These are phyloP conservation scores for Panicum virgatum DNA, from an alignment of 202 grass and related monocot genomes.

Conservation along the genomic window DNA sequence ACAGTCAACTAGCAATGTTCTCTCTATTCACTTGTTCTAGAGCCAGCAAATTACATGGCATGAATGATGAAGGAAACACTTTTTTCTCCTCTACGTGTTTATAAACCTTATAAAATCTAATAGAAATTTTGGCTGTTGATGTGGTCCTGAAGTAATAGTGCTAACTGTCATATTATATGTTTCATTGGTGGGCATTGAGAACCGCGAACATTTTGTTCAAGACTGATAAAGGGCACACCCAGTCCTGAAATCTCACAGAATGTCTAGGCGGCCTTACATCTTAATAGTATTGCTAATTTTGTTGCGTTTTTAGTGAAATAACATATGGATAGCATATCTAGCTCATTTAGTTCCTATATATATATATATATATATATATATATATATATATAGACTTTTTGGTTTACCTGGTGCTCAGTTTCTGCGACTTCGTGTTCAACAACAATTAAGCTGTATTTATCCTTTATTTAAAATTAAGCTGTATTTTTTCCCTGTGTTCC, in stretches of 20 bases:
- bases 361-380: no score
- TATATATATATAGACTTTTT: neutral
- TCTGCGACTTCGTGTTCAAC: neutral
- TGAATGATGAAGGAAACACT: neutral
- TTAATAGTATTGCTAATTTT: neutral
- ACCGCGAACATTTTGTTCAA: no score
- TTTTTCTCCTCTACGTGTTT: neutral
- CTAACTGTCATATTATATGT: constrained; percentile 1
- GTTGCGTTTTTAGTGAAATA: neutral
- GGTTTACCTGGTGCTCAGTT: neutral
- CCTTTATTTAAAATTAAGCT: constrained; percentile 11
- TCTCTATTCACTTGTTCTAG: constrained; percentile 8
- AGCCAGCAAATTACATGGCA: neutral
- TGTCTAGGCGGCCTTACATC: no score
- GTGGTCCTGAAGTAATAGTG: constrained; percentile 1
- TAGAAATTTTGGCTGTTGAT: neutral
- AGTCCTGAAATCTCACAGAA: no score
- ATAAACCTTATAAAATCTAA: constrained; percentile 16
- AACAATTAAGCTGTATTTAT: constrained; percentile 26
- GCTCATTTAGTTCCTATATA: neutral
- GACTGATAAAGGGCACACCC: no score
- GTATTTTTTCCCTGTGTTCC: constrained; percentile 7
- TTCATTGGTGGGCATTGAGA: no score
- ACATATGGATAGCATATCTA: neutral
- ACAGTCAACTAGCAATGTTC: neutral